These are phyloP conservation scores for Neobulgaria alba DNA, from an alignment of 2,329 filamentous ascomycete genomes.

Conservation along the genomic window DNA sequence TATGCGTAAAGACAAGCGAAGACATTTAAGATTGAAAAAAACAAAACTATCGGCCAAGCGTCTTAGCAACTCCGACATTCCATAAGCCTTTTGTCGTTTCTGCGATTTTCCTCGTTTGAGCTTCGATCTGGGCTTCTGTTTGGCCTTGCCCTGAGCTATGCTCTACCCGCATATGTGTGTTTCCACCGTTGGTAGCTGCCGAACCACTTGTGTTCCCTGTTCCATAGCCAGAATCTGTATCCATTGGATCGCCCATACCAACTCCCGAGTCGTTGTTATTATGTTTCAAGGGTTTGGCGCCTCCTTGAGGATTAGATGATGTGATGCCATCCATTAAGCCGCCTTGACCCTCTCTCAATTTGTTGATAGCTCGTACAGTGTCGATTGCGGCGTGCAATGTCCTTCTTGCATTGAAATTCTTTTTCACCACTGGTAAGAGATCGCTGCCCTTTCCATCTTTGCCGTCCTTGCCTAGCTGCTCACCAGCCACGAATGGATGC, in stretches of 20 bases:
- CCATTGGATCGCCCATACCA: slow-evolving; percentile 21
- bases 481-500: slow-evolving; percentile 54
- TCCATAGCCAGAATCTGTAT: slow-evolving; percentile 23
- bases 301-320: slow-evolving; percentile 41
- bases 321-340: slow-evolving; percentile 53
- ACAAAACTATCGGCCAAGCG: slow-evolving; percentile 13
- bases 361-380: slow-evolving; percentile 63
- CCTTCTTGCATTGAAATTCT: slow-evolving; percentile 64
- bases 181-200: slow-evolving; percentile 5
- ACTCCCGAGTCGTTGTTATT: slow-evolving; percentile 40
- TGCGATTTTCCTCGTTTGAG: slow-evolving; percentile 44
- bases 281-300: slow-evolving; percentile 27
- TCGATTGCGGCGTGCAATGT: slow-evolving; percentile 64
- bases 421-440: slow-evolving; percentile 60
- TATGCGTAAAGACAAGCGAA: no score
- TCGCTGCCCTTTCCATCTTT: slow-evolving; percentile 45
- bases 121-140: slow-evolving; percentile 28
- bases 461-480: slow-evolving; percentile 36
- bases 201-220: slow-evolving; percentile 6
- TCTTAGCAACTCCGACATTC: slow-evolving; percentile 28
- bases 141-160: slow-evolving; percentile 27
- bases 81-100: slow-evolving; percentile 58
- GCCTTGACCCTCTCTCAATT: slow-evolving; percentile 53
- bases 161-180: slow-evolving; percentile 22
- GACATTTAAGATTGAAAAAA: no score